Evolutionary conservation across 1,139 yeast species (phyloP), one percentile per base, ranked within the genome.

Genomic region (Blastobotrys raffinosifermentans): DNA sequence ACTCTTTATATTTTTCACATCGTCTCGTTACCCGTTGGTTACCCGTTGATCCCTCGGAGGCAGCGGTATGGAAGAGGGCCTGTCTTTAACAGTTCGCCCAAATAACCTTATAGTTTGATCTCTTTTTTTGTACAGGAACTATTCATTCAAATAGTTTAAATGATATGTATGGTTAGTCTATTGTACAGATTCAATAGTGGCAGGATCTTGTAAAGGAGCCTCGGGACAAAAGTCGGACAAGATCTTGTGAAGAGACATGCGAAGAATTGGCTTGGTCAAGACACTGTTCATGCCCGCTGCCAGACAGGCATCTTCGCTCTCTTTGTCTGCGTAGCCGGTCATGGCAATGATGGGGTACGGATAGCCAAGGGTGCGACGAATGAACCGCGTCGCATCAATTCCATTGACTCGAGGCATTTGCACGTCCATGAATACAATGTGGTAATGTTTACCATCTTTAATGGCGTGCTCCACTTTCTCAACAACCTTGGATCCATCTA

Each of bases 401-500:
- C 98, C 98, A 58, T 87, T 94, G 48, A 85, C 71, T 49, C 75
- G 78, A 2, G 97, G 98, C 98, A 91, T 91, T 60, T 87, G 96
- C 36, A 91, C 86, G 62, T 91, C 98, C 97, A 91, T 89, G 54
- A 91, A 83, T 5, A 91, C 75, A 38, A 91, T 63, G 52, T 84
- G 91, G 57, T 70, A 86, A 31, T 49, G 54, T 4, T 49, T 40
- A 2, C 63, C 59, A 11, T 54, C 52, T 13, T 63, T 69, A 38
- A 68, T 64, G 4, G 79, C 67, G 26, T 69, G 70, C 46, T 73
- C 70, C 2, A 84, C 79, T 37, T 69, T 65, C 19, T 75, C 77
- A 30, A 85, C 77, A 0, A 94, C 96, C 49, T 83, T 93, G 31
- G 77, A 80, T n/a, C 98, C 98, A 59, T 89, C 91, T 44, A 80